Percentiles rank a stretch among this genome's conserved stretches.
These are phyloP conservation scores for Hypsizygus ulmarius DNA, from an alignment of 1,284 basidiomycete genomes.

Conservation along the genomic window DNA sequence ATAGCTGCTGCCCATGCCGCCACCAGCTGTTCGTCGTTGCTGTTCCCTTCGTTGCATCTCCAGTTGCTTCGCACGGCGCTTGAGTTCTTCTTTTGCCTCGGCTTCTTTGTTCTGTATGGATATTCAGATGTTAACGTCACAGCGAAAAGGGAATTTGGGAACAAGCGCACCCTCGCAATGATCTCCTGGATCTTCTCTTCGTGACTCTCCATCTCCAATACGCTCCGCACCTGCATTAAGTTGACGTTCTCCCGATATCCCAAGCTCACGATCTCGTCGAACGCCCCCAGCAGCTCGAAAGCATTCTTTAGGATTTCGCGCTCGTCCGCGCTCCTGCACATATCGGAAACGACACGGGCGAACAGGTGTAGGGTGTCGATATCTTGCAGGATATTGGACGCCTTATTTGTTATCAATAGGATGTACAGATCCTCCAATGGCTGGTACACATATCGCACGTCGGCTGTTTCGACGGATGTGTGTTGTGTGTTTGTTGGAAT, in stretches of 20 bases:
- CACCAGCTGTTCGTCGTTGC: constrained; percentile 66
- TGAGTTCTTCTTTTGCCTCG: constrained; percentile 99
- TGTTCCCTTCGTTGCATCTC: constrained; percentile 97
- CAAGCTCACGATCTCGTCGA: constrained; percentile 94
- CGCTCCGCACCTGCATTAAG: constrained; percentile 86
- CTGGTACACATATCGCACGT: constrained; percentile 98
- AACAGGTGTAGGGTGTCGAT: constrained; percentile 95
- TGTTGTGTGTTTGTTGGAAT: constrained; percentile 97
- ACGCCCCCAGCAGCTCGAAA: constrained; percentile 95
- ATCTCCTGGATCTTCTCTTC: constrained; percentile 99
- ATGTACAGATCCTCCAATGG: constrained; percentile 98
- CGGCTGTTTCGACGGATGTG: constrained; percentile 90
- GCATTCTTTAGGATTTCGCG: constrained; percentile 88
- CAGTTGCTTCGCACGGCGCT: constrained; percentile 95
- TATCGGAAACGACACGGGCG: constrained; percentile 90
- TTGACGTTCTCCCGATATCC: constrained; percentile 95
- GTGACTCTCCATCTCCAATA: constrained; percentile 98
- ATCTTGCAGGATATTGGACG: constrained; percentile 97
- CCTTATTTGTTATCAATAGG: constrained; percentile 96
- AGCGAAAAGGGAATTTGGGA: constrained; percentile 1
- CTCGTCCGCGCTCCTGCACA: constrained; percentile 87
- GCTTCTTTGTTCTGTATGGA: constrained; percentile 89
- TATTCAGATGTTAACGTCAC: not conserved
- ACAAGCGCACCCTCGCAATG: constrained; percentile 76
- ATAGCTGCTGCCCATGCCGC: constrained; percentile 50